A percentile compares a stretch with the other conserved stretches of the same genome.
Conservation (phyloP, 139 green algal species). For the Volvox reticuliferus region DNA sequence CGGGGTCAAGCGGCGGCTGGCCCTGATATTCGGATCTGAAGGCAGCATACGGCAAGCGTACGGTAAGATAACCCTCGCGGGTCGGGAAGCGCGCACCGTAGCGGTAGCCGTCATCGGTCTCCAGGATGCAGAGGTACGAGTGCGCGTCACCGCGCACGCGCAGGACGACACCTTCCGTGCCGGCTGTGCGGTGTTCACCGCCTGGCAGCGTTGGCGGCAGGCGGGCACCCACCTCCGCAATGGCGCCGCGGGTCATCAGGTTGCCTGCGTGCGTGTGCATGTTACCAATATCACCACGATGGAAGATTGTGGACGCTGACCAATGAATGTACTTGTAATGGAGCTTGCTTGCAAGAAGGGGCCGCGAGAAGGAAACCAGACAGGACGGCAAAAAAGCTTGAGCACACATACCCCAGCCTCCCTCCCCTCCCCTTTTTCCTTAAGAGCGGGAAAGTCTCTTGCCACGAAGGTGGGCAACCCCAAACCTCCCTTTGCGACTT, state of each 20-base stretch:
- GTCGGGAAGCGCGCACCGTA: conserved; percentile 82
- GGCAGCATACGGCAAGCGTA: conserved; percentile 87
- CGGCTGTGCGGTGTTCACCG: conserved; percentile 67
- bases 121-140: conserved; percentile 82
- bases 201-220: conserved; percentile 57
- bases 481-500: no score
- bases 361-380: no score
- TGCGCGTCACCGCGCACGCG: conserved; percentile 87
- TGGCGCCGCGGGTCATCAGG: conserved; percentile 68
- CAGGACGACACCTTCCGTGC: conserved; percentile 87
- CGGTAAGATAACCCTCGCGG: conserved; percentile 69
- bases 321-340: no score
- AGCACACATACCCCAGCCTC: no score
- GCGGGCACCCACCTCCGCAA: conserved; percentile 74
- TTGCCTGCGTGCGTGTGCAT: conserved; percentile 56
- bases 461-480: no score
- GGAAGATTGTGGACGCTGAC: no score
- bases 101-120: conserved; percentile 57
- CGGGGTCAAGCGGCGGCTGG: conserved; percentile 59
- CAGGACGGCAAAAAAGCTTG: no score
- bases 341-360: no score
- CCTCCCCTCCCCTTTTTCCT: no score
- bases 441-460: no score
- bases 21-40: conserved; percentile 80
- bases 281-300: no score